Conservation (phyloP, 345 rosid genomes). For the Eucalyptus fibrosa region DNA sequence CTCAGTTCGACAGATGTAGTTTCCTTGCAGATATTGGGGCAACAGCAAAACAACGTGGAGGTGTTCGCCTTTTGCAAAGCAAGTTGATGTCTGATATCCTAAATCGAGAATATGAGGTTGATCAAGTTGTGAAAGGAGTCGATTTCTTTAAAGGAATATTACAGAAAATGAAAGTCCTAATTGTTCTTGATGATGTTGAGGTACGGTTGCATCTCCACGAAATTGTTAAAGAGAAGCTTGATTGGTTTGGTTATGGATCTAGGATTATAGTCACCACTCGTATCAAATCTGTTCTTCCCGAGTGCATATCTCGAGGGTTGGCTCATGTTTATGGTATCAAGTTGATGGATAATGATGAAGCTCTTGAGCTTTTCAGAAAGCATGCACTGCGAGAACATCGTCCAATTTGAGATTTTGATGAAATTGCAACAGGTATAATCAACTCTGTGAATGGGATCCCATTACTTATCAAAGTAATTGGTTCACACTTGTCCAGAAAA, state of each 20-base stretch:
- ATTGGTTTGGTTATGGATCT: no score
- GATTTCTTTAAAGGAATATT: no score
- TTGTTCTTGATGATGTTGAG: no score
- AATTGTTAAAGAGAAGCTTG: no score
- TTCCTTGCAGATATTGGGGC: neutral
- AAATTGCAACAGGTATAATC: neutral
- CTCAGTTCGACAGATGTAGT: neutral
- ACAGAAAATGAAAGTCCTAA: no score
- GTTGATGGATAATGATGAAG: fast-evolving
- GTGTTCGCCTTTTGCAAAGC: neutral
- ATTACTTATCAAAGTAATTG: neutral
- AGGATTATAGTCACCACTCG: no score
- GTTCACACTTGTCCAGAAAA: neutral
- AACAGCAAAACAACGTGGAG: neutral
- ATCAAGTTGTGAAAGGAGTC: no score
- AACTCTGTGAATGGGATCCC: neutral
- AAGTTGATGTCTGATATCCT: neutral
- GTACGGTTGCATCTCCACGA: fast-evolving
- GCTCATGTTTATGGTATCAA: fast-evolving
- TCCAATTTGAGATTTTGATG: neutral
- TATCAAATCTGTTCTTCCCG: no score
- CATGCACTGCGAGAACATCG: fast-evolving
- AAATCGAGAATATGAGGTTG: neutral
- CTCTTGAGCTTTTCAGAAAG: neutral
- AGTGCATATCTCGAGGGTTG: no score